Evolutionary conservation across 139 green algal species (phyloP).

Genomic region (Auxenochlorella protothecoides): DNA sequence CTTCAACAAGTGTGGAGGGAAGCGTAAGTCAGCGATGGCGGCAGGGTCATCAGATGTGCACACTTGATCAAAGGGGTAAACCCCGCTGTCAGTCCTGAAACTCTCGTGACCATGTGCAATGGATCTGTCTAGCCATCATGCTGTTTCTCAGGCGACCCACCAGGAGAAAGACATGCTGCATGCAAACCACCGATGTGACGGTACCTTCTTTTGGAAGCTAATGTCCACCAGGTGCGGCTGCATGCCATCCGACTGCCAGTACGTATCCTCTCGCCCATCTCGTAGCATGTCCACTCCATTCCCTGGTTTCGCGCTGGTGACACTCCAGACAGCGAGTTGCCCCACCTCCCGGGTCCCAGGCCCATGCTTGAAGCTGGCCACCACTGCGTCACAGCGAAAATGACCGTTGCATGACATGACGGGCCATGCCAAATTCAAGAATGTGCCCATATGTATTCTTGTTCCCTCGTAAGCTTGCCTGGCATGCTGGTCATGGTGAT

Average conservation of each 20-base stretch:
- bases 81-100: too few species aligned
- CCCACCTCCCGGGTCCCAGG: conserved; percentile 59
- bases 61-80: too few species aligned
- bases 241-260: conserved; percentile 86
- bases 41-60: too few species aligned
- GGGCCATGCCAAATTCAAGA: too few species aligned
- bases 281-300: conserved; percentile 92
- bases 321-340: conserved; percentile 76
- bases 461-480: neutral
- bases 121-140: too few species aligned
- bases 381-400: conserved; percentile 4
- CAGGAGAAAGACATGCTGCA: too few species aligned
- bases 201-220: conserved; percentile 79
- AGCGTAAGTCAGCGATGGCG: too few species aligned
- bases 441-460: neutral
- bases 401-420: neutral
- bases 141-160: too few species aligned
- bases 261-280: conserved; percentile 82
- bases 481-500: neutral
- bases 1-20: too few species aligned
- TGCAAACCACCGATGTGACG: too few species aligned
- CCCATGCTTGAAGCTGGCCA: conserved; percentile 4
- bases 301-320: conserved; percentile 88
- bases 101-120: too few species aligned
- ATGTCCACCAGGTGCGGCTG: conserved; percentile 92